Evolutionary conservation across 805 yeast species (phyloP), one percentile per base, ranked within the genome.

Genomic region (Isabelozyma heimii): DNA sequence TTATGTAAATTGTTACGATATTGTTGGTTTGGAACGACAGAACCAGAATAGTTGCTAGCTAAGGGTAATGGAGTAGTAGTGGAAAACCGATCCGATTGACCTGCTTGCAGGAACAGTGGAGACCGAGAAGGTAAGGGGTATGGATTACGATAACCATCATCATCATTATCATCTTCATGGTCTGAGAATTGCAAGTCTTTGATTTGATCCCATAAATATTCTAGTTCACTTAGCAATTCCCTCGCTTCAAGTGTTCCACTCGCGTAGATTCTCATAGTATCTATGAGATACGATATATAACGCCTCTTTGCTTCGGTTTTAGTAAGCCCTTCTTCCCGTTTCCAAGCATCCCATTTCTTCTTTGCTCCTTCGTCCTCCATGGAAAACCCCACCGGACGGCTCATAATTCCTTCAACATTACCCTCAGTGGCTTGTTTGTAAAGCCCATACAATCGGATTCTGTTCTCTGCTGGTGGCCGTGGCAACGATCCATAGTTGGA

Each of bases 381-480:
- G 1, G 79, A 65, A 40, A 63, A 65, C 4, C 91, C 91, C 1
- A 66, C 65, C 0, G 92, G 92, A 43, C 90, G 69, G 2, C 79
- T 77, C 82, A 87, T 78, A 40, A 85, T 73, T 2, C 85, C 85
- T 43, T 77, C 79, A 8, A 87, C 90, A 62, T 89, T 83, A 7
- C 97, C 97, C 65, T 88, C 92, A 5, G 95, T 89, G 1, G 96
- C 91, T 62, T 89, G 97, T 59, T 89, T 90, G 68, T 89, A 89
- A 45, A 89, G 75, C 0, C 96, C 96, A 63, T 89, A 89, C 4
- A 89, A 73, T 53, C 76, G 76, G 49, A 85, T 82, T 33, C 96
- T 66, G 51, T 74, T 80, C 46, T 83, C 85, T 2, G 87, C 78
- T 0, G 94, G 91, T 0, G 96, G 96, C 26, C 91, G 75, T 0